phyloP scores from a whole-genome alignment of 2,329 filamentous ascomycete species.

The Fusarium concolor region DNA sequence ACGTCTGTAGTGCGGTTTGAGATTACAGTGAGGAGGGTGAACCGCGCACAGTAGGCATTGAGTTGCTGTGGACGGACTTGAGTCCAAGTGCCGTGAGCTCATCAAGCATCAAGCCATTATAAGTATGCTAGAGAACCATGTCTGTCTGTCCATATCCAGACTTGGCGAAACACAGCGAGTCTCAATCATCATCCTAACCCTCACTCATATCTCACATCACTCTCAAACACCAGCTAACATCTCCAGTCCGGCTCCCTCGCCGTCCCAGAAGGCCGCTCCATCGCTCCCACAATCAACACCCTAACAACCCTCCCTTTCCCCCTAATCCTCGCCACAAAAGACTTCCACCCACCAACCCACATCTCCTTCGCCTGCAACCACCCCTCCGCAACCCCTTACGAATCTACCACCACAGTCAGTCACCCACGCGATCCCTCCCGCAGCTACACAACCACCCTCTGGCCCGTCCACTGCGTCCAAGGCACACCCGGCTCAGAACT shows the following conservation, averaged over 20 bases:
- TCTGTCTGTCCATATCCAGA: no score
- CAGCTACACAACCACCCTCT: conserved; percentile 76
- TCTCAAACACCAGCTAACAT: conserved; percentile 25
- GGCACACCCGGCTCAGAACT: conserved; percentile 77
- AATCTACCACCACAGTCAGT: conserved; percentile 70
- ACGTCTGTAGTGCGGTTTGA: not conserved
- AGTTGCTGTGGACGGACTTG: not conserved
- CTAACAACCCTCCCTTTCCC: conserved; percentile 79
- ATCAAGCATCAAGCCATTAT: not conserved
- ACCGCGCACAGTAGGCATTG: not conserved
- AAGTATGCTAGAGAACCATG: not conserved
- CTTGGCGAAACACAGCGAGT: not conserved
- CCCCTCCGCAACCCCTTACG: conserved; percentile 72
- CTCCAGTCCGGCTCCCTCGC: conserved; percentile 85
- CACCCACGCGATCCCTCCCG: conserved; percentile 74
- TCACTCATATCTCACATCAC: no score
- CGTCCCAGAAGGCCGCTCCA: conserved; percentile 77
- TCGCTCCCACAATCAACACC: conserved; percentile 77
- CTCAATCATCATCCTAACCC: no score
- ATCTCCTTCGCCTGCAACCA: conserved; percentile 92
- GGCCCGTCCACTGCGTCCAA: conserved; percentile 92
- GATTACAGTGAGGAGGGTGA: not conserved
- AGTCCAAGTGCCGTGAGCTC: not conserved
- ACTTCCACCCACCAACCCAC: conserved; percentile 87
- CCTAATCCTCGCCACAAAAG: conserved; percentile 85